phyloP scores from a whole-genome alignment of 164 flowering plant genomes.

The Euptelea pleiosperma region DNA sequence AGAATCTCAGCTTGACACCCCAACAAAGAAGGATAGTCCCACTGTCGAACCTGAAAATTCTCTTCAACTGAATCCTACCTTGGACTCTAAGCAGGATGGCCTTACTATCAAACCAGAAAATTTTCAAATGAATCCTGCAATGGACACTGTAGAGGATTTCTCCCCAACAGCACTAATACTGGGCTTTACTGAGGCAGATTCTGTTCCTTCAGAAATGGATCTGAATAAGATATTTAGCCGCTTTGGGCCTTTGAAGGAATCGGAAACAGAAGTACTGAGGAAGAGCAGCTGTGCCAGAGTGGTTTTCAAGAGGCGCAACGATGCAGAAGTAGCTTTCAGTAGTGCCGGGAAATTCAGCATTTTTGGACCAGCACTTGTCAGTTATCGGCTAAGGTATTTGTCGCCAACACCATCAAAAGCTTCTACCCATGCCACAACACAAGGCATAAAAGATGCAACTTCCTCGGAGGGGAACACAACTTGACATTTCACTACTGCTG shows the following conservation, averaged over 20 bases:
- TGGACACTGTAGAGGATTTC: conserved; percentile 26
- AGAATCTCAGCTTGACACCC: conserved; percentile 17
- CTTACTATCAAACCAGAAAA: conserved; percentile 3
- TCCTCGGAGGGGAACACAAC: conserved; percentile 12
- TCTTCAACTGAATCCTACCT: conserved; percentile 7
- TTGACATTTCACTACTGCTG: conserved; percentile 5
- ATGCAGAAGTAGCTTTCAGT: conserved; percentile 88
- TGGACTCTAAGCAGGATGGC: conserved; percentile 7
- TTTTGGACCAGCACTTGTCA: conserved; percentile 81
- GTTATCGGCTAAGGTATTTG: conserved; percentile 58
- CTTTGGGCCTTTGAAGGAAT: conserved; percentile 58
- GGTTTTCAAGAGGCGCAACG: conserved; percentile 53
- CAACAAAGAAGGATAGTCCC: conserved; percentile 9
- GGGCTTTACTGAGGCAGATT: conserved; percentile 50
- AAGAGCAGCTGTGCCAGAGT: conserved; percentile 65
- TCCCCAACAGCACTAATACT: conserved; percentile 60
- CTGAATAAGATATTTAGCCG: conserved; percentile 62
- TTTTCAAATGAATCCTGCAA: conserved; percentile 18
- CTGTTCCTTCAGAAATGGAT: conserved; percentile 57
- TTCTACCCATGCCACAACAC: conserved; percentile 25
- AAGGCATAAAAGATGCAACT: conserved; percentile 21
- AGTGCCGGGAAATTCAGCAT: conserved; percentile 77
- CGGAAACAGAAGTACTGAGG: conserved; percentile 58
- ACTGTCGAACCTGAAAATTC: conserved; percentile 18
- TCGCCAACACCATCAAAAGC: conserved; percentile 28